Evolutionary conservation across 2,329 filamentous ascomycete genomes (phyloP), one percentile per base, ranked within the genome.

Genomic region (Nemania abortiva): DNA sequence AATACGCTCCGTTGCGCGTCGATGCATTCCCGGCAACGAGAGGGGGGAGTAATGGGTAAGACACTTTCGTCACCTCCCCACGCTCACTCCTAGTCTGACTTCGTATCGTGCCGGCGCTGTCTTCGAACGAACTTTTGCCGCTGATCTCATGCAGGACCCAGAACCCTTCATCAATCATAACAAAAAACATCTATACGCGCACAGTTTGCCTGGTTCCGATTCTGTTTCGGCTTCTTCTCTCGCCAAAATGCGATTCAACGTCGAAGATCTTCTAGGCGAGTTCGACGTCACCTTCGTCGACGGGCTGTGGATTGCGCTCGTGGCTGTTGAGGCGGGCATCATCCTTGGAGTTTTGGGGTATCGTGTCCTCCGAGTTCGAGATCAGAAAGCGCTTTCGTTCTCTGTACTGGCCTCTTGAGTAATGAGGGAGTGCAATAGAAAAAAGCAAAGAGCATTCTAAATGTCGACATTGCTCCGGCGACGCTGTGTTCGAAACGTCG

Each of bases 231-330:
- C 34, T 37, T 37, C 31, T 37, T 37, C 11, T 15, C 56, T 42
- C 18, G 18, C 29, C 10, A 73, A 66, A 55, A 70, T 72, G 50
- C 65, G 61, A 2, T 34, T 71, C 22, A 64, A 74, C 50, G 52
- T 65, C 27, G 61, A 65, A 2, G 55, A 67, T 27, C 50, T 77
- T 68, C 74, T 76, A 57, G 70, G 74, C 50, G 77, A 77, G 62
- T 73, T 80, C 68, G 78, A 83, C 66, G 78, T 81, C 65, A 75
- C 77, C 59, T 78, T 85, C 39, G 77, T 85, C 55, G 85, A 86
- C 78, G 77, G 79, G 39, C 73, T 86, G 56, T 86, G 84, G 82
- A 79, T 86, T 56, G 81, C 82, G 49, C 80, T 86, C n/a, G 75
- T 86, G 49, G 79, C 79, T 20, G 72, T 86, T 42, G 83, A 86